These are phyloP conservation scores for Ceriops zippeliana DNA, from an alignment of 345 rosid species.

Conservation along the genomic window DNA sequence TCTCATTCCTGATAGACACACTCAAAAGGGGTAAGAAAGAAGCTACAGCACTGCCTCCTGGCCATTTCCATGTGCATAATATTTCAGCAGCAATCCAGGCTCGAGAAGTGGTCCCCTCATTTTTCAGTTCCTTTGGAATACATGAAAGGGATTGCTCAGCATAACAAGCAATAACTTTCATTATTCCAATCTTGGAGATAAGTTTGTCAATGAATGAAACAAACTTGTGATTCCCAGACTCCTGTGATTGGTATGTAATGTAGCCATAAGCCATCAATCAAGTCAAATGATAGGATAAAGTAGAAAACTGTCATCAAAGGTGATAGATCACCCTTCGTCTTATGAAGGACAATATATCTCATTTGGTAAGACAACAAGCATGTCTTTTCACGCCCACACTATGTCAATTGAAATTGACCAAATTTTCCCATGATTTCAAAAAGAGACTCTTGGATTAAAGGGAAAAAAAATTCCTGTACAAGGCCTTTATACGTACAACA, in stretches of 20 bases:
- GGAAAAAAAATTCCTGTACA: too few relatives aligned
- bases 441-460: too few relatives aligned
- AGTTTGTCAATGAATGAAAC: slow-evolving; percentile 68
- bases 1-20: slow-evolving; percentile 47
- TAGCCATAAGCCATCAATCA: slow-evolving; percentile 8
- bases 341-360: too few relatives aligned
- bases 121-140: slow-evolving; percentile 23
- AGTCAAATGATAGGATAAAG: neutral
- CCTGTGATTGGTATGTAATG: slow-evolving; percentile 37
- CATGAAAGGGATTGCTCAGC: slow-evolving; percentile 12
- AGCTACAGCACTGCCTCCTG: slow-evolving; percentile 65
- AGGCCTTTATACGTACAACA: too few relatives aligned
- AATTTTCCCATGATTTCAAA: too few relatives aligned
- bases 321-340: too few relatives aligned
- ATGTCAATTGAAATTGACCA: too few relatives aligned
- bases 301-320: neutral
- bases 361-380: too few relatives aligned
- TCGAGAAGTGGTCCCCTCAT: slow-evolving; percentile 37
- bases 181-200: slow-evolving; percentile 55
- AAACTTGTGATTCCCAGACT: slow-evolving; percentile 50
- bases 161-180: slow-evolving; percentile 42
- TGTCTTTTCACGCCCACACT: too few relatives aligned
- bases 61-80: slow-evolving; percentile 94
- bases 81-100: slow-evolving; percentile 93
- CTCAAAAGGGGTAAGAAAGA: slow-evolving; percentile 68